A percentile compares a stretch with the other conserved stretches of the same genome.
Conservation (phyloP, 352 stramenopile species). For the Phytophthora foliorum region DNA sequence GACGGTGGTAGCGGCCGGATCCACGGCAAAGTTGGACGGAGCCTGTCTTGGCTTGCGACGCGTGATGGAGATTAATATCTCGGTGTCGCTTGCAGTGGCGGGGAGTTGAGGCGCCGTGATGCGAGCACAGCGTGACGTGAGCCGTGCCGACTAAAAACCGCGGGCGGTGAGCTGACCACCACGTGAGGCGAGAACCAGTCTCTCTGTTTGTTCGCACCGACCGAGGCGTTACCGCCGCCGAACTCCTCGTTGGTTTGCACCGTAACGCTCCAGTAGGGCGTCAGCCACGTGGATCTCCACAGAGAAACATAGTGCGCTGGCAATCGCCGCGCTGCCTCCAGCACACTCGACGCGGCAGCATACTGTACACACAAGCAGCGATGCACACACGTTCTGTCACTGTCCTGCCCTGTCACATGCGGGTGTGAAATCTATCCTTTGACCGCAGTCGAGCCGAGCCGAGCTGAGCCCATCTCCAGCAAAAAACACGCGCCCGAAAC, state of each 20-base stretch:
- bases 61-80: neutral
- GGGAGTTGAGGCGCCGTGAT: neutral
- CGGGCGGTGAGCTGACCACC: neutral
- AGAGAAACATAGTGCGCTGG: no score
- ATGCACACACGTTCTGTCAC: neutral
- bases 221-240: neutral
- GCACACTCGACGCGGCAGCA: neutral
- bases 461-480: neutral
- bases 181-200: neutral
- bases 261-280: no score
- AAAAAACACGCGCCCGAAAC: constrained; percentile 11
- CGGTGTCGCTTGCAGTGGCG: neutral
- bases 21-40: neutral
- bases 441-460: constrained; percentile 1
- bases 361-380: neutral
- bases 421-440: neutral
- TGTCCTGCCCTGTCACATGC: constrained; percentile 1
- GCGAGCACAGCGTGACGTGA: neutral
- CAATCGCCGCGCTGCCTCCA: neutral
- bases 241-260: no score
- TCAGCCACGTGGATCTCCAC: no score
- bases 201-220: no score
- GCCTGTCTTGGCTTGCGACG: neutral
- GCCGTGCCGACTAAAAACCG: neutral
- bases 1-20: constrained; percentile 1